These are phyloP conservation scores for Leccinellum luteum DNA, from an alignment of 768 basidiomycete species.

Conservation along the genomic window DNA sequence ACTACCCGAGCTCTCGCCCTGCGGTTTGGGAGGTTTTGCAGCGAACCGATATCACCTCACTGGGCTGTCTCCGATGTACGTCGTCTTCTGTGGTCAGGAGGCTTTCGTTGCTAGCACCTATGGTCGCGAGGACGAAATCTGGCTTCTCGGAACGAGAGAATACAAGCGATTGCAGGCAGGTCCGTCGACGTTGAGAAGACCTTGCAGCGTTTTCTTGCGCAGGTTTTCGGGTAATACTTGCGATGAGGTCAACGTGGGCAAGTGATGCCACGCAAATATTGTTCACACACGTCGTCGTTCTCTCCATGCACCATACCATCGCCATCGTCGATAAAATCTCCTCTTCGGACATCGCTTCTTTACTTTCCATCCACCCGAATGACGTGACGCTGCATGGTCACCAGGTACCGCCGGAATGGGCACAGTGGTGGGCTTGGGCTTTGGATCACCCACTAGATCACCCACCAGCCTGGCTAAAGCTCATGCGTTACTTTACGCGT, in stretches of 20 bases:
- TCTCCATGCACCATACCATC: constrained; percentile 1
- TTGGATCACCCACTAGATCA: constrained; percentile 1
- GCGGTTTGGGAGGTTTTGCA: constrained; percentile 5
- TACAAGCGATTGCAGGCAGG: constrained; percentile 51
- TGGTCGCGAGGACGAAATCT: constrained; percentile 49
- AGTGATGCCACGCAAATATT: neutral
- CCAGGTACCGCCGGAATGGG: constrained; percentile 23
- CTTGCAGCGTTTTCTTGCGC: no score
- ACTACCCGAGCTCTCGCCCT: constrained; percentile 39
- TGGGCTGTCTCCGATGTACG: no score
- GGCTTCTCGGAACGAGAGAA: constrained; percentile 63
- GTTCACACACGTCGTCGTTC: neutral
- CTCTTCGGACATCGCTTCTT: constrained; percentile 24
- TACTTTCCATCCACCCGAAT: constrained; percentile 51
- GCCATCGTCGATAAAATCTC: constrained; percentile 19
- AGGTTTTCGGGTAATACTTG: no score
- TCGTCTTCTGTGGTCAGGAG: constrained; percentile 54
- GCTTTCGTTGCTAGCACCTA: constrained; percentile 50
- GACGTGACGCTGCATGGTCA: constrained; percentile 31
- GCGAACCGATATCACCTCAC: constrained; percentile 21
- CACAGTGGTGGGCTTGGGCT: constrained; percentile 40
- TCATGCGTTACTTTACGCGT: constrained; percentile 24
- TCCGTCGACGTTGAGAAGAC: no score
- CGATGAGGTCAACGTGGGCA: no score
- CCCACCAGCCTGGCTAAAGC: constrained; percentile 23